A percentile compares a stretch with the other conserved stretches of the same genome.
Conservation (phyloP, 225 moss, liverwort and hornwort genomes). For the Climacium dendroides region DNA sequence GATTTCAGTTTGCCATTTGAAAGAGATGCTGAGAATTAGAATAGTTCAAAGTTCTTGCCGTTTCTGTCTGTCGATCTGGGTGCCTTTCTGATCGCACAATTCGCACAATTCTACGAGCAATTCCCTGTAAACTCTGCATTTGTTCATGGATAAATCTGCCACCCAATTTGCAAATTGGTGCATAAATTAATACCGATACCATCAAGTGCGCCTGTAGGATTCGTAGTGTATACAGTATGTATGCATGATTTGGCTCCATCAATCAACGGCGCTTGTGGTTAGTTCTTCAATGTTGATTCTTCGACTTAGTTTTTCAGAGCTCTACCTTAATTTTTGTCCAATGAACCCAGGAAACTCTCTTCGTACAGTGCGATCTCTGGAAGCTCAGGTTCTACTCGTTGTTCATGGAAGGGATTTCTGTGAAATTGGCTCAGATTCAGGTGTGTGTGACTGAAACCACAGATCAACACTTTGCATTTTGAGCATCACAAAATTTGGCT, state of each 20-base stretch:
- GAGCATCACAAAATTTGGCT: not conserved
- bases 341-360: not conserved
- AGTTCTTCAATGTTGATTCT: not conserved
- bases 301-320: not conserved
- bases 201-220: too few relatives aligned
- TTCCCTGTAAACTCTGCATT: not conserved
- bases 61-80: not conserved
- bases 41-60: not conserved
- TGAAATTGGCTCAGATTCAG: not conserved
- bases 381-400: not conserved
- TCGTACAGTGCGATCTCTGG: not conserved
- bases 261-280: not conserved
- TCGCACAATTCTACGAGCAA: too few relatives aligned
- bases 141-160: not conserved
- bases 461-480: not conserved
- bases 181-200: not conserved
- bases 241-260: not conserved
- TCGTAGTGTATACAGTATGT: not conserved
- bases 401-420: not conserved
- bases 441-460: not conserved
- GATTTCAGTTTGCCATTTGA: too few relatives aligned
- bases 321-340: not conserved
- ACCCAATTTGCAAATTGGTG: not conserved
- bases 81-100: not conserved
- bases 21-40: too few relatives aligned